phyloP scores from a whole-genome alignment of 345 rosid species.

The Draba incana region DNA sequence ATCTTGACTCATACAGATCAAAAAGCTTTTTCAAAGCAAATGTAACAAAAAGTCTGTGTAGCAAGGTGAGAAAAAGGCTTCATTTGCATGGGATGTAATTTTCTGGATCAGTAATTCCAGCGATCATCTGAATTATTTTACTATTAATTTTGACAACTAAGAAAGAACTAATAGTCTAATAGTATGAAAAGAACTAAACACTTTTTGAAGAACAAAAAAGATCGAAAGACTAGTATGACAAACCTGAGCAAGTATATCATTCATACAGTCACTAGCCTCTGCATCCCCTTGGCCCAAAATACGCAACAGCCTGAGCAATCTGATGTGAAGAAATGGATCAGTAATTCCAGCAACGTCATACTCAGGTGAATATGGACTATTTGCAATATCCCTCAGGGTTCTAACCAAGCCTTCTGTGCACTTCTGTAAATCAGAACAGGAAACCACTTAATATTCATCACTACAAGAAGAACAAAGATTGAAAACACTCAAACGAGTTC shows the following conservation, averaged over 20 bases:
- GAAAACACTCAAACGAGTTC: slow-evolving; percentile 12
- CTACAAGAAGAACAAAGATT: slow-evolving; percentile 17
- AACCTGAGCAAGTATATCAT: slow-evolving; percentile 99
- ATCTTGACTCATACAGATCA: slow-evolving; percentile 17
- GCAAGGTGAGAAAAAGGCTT: slow-evolving; percentile 17
- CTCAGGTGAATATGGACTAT: slow-evolving; percentile 96
- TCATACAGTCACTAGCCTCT: slow-evolving; percentile 94
- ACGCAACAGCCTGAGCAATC: slow-evolving; percentile 86
- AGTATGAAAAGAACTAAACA: neutral
- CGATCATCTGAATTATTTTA: neutral
- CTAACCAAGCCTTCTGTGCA: slow-evolving; percentile 85
- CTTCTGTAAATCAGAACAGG: slow-evolving; percentile 54
- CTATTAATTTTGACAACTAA: neutral
- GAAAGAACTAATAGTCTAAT: slow-evolving; percentile 5
- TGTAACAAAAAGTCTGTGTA: neutral
- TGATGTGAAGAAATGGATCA: slow-evolving; percentile 96
- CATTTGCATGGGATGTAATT: slow-evolving; percentile 1
- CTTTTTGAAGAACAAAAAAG: slow-evolving; percentile 1
- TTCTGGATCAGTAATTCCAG: neutral
- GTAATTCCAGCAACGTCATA: slow-evolving; percentile 94
- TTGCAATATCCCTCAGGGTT: slow-evolving; percentile 79
- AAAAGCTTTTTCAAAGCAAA: slow-evolving; percentile 4
- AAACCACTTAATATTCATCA: slow-evolving; percentile 20
- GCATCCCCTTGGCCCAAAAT: slow-evolving; percentile 91
- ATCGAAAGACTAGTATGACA: slow-evolving; percentile 34